Conservation (phyloP, 345 rosid genomes). For the Zanthoxylum bungeanum region DNA sequence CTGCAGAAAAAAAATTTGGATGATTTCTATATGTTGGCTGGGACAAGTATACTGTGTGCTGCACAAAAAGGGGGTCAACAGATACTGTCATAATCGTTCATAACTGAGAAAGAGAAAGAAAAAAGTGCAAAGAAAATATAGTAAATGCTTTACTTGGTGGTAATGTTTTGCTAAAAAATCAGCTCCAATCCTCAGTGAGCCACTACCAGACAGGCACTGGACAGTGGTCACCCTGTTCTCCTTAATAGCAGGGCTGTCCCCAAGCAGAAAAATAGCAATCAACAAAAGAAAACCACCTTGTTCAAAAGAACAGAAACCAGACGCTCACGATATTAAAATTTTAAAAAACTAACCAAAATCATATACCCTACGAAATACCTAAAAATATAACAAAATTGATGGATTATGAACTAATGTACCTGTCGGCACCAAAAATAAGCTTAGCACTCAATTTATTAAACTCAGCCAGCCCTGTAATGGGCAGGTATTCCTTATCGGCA, state of each 20-base stretch:
- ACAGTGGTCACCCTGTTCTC: slow-evolving; percentile 80
- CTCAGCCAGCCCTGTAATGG: slow-evolving; percentile 70
- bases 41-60: slow-evolving; percentile 38
- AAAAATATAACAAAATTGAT: neutral
- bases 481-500: slow-evolving; percentile 73
- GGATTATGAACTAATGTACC: slow-evolving; percentile 28
- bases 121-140: neutral
- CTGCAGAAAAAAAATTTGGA: slow-evolving; percentile 37
- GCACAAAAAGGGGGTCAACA: slow-evolving; percentile 14
- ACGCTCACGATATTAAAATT: neutral
- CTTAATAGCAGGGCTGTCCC: slow-evolving; percentile 60
- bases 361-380: no score
- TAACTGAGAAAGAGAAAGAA: slow-evolving; percentile 4
- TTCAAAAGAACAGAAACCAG: neutral
- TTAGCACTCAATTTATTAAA: slow-evolving; percentile 80
- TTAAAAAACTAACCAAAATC: neutral
- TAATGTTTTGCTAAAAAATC: slow-evolving; percentile 82
- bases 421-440: slow-evolving; percentile 72
- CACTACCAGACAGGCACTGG: slow-evolving; percentile 95
- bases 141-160: slow-evolving; percentile 47
- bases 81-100: neutral
- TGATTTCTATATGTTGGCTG: slow-evolving; percentile 40
- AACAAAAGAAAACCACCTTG: neutral
- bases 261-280: slow-evolving; percentile 12
- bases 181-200: slow-evolving; percentile 92